Percentiles rank a stretch among this genome's conserved stretches.
These are phyloP conservation scores for Arachis monticola DNA, from an alignment of 331 rosid genomes.

Conservation along the genomic window DNA sequence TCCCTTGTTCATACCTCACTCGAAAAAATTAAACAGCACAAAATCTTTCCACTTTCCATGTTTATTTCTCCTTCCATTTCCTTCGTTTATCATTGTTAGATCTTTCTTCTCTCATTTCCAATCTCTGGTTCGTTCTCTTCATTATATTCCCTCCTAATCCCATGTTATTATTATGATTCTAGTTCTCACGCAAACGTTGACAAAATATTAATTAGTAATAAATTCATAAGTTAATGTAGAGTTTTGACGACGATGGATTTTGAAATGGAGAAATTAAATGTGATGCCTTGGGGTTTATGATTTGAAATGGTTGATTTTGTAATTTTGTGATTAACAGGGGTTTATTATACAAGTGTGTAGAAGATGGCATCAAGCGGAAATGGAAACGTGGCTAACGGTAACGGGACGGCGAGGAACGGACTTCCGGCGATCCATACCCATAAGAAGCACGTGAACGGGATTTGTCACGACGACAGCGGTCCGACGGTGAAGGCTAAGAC, in stretches of 20 bases:
- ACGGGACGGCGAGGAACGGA: slow-evolving; percentile 45
- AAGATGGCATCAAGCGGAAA: slow-evolving; percentile 36
- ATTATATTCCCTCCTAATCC: not conserved
- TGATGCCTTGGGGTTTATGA: no score
- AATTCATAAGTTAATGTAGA: not conserved
- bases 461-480: slow-evolving; percentile 76
- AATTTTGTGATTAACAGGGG: not conserved
- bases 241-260: not conserved
- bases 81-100: slow-evolving; percentile 30
- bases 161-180: not conserved
- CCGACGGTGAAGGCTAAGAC: slow-evolving; percentile 81
- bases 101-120: slow-evolving; percentile 25
- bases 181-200: not conserved
- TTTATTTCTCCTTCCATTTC: not conserved
- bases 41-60: slow-evolving; percentile 30
- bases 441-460: slow-evolving; percentile 38
- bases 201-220: not conserved
- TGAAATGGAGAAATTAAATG: not conserved
- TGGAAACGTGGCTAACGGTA: slow-evolving; percentile 33
- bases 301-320: not conserved
- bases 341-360: not conserved
- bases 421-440: slow-evolving; percentile 66
- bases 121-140: slow-evolving; percentile 19
- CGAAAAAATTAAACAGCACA: not conserved
- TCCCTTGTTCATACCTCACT: not conserved